Conservation (phyloP, 371 early-diverging fungal species). For the Lichtheimia corymbifera region DNA sequence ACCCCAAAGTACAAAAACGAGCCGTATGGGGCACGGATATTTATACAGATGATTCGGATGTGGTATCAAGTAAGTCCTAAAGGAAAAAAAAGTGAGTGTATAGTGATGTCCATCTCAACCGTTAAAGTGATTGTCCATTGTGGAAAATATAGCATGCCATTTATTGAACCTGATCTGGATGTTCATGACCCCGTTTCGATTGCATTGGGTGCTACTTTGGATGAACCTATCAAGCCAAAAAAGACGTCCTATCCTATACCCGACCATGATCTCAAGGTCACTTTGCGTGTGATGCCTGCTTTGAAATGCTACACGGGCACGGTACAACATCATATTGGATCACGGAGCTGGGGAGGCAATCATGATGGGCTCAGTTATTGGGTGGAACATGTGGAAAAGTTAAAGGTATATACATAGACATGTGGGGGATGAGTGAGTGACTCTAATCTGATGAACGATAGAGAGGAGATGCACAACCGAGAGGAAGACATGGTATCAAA, state of each 20-base stretch:
- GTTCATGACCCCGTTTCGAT: slow-evolving; percentile 28
- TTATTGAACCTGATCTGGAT: slow-evolving; percentile 31
- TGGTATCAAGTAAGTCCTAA: slow-evolving; percentile 69
- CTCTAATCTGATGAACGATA: neutral
- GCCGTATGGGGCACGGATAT: slow-evolving; percentile 88
- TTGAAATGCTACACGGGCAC: slow-evolving; percentile 71
- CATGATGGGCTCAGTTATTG: slow-evolving; percentile 80
- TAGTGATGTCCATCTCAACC: neutral
- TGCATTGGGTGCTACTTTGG: slow-evolving; percentile 28
- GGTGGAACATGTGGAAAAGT: slow-evolving; percentile 60
- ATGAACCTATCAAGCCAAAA: slow-evolving; percentile 10
- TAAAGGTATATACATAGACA: neutral
- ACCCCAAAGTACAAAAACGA: slow-evolving; percentile 53
- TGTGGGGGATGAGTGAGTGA: neutral
- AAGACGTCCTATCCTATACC: slow-evolving; percentile 16
- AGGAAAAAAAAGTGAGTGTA: neutral
- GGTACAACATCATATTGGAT: slow-evolving; percentile 60
- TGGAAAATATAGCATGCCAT: slow-evolving; percentile 36
- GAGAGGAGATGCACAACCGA: slow-evolving; percentile 9
- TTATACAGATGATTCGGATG: slow-evolving; percentile 87
- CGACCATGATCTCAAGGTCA: slow-evolving; percentile 67
- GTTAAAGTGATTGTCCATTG: slow-evolving; percentile 40
- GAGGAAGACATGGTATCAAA: slow-evolving; percentile 8
- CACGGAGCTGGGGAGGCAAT: slow-evolving; percentile 68
- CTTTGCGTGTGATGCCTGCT: slow-evolving; percentile 74